Base-by-base conservation (phyloP, 2,329 filamentous ascomycete species). In the Penicillium crustosum region DNA sequence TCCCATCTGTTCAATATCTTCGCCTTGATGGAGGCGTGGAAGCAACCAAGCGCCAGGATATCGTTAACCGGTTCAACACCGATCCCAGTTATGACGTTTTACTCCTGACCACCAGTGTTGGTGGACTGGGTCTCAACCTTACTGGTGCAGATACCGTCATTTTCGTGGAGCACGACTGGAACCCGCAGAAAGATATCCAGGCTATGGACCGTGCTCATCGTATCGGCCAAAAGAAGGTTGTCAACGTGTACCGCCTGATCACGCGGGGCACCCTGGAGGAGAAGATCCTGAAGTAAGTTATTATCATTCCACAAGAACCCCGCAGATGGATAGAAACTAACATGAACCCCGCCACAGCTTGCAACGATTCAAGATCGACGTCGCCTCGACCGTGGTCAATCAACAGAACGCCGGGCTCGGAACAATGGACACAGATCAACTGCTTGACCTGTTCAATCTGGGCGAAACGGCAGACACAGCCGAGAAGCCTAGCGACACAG, bases 91-190 rank as follows among this genome's bases (percentile, higher is more conserved):
- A 97, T 72, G 94, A 99, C 70, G 92, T 94, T 42, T 80, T 99
- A 47, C 85, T 99, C 7, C 81, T 99, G 61, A 99, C 95, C 0
- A 99, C 94, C 0, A 95, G 89, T 68, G 94, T 99, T 45, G 94
- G 94, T 73, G 94, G 94, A 62, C 81, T 99, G 2, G 94, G 94
- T 29, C 84, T 99, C 56, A 99, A 99, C 75, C 79, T 99, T 63
- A 99, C 94, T 0, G 94, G 94, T 65, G 94, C 94, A 4, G 94
- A 99, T 76, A 99, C 94, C 0, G 94, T 99, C 74, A 99, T 99
- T 67, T 99, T 99, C 70, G 95, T 99, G 31, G 94, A 99, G 77
- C 95, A 99, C 76, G 94, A 99, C 76, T 99, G 94, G 94, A 99
- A 99, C 73, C 94, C 94, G 33, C 94, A 99, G 73, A 96, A 96